Evolutionary conservation across 805 yeast species (phyloP), one percentile per base, ranked within the genome.

Genomic region (Yamadazyma laniorum): DNA sequence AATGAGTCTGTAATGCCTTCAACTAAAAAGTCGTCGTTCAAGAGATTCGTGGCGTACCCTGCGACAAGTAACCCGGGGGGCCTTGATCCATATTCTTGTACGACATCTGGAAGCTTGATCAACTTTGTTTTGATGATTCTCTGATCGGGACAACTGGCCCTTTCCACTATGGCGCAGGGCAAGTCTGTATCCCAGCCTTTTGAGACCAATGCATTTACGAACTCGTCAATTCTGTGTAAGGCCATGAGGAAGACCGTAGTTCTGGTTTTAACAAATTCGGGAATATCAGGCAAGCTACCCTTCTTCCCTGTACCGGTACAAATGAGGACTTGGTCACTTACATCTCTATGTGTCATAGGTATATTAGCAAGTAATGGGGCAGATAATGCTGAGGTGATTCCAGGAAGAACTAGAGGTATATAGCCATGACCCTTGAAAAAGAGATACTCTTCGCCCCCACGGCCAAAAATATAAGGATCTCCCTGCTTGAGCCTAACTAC

Each of bases 401-500:
- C 98, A 0, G 97, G 91, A 8, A 91, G 55, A 1, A 91, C 96
- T 4, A 58, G 50, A 12, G 96, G 95, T 14, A 58, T 68, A 50
- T 53, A 87, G 0, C 95, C 96, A 50, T 82, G 75, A 16, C 68
- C 51, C 19, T 70, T 53, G 60, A 91, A 91, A 56, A 70, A 90
- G 7, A 77, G 51, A 56, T 60, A 86, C 54, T 91, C 98, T 63
- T 91, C 98, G 28, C 96, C 96, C 30, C 98, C 98, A 46, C 98
- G 78, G 3, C 98, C 98, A 58, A 87, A 91, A 22, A 91, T 85
- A 59, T 88, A 91, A 7, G 98, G 98, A 58, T 91, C 98, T 23
- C 98, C 98, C 63, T 91, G 98, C 59, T 91, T 91, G 49, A 91
- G 72, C 42, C 98, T 71, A 3, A 91, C 95, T 1, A 91, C 96